Conservation (phyloP, 306 rosid species). For the Pyrus betulifolia region DNA sequence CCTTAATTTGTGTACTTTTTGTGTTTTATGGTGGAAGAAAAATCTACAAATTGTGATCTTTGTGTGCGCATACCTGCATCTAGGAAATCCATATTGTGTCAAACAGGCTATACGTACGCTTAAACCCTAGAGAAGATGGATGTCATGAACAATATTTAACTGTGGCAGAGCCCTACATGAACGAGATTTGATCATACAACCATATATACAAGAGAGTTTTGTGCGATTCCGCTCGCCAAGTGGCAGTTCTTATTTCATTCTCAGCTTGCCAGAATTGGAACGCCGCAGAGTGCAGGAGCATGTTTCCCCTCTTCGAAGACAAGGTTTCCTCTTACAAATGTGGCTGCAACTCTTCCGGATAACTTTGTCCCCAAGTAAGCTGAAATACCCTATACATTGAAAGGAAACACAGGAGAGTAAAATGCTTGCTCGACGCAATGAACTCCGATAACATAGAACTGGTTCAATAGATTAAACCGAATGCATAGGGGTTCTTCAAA, state of each 20-base stretch:
- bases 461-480: neutral
- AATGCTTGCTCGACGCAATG: neutral
- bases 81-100: too few relatives aligned
- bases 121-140: neutral
- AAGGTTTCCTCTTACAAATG: conserved; percentile 88
- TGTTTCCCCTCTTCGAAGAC: conserved; percentile 64
- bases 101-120: neutral
- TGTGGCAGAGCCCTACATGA: neutral
- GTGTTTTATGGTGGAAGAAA: too few relatives aligned
- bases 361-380: conserved; percentile 78
- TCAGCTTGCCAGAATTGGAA: conserved; percentile 59
- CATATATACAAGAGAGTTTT: neutral
- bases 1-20: neutral
- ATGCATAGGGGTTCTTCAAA: neutral
- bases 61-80: too few relatives aligned
- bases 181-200: neutral
- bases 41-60: too few relatives aligned
- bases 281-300: conserved; percentile 75
- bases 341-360: conserved; percentile 69
- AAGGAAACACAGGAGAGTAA: neutral
- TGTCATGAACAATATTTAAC: neutral
- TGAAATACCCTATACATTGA: conserved; percentile 45
- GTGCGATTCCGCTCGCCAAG: neutral
- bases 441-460: neutral
- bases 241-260: neutral